phyloP scores from a whole-genome alignment of 1,284 basidiomycete species.

The Pholiota adiposa region DNA sequence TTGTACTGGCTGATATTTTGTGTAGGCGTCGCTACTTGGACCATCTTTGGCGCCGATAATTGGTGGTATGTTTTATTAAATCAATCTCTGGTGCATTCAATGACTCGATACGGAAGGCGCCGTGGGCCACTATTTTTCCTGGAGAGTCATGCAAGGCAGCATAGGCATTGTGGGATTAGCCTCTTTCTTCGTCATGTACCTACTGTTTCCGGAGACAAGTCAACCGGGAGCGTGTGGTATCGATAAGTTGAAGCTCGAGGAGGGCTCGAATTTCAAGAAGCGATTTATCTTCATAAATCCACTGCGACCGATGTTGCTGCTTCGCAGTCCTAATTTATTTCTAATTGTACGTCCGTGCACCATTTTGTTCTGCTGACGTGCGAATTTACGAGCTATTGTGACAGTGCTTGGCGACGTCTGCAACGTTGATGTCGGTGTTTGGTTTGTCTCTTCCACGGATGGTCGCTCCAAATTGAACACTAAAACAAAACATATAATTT shows the following conservation, averaged over 20 bases:
- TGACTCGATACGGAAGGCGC: conserved; percentile 32
- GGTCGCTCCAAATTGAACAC: too few species aligned
- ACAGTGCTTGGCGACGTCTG: conserved; percentile 23
- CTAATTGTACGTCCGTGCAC: conserved; percentile 29
- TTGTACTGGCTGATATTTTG: not conserved
- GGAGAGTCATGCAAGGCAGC: conserved; percentile 68
- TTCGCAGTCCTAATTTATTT: conserved; percentile 17
- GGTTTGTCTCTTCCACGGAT: conserved; percentile 12
- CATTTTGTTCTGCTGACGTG: not conserved
- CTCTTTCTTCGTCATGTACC: conserved; percentile 47
- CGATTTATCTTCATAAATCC: conserved; percentile 13
- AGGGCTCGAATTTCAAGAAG: not conserved
- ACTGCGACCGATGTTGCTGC: conserved; percentile 11
- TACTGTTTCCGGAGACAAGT: conserved; percentile 74
- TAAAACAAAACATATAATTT: too few species aligned
- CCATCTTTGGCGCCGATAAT: conserved; percentile 48
- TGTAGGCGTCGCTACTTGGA: conserved; percentile 30
- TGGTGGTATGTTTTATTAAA: conserved; percentile 38
- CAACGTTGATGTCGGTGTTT: conserved; percentile 16
- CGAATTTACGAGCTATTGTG: not conserved
- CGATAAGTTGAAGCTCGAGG: conserved; percentile 30
- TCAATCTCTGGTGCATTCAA: not conserved
- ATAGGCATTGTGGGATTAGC: conserved; percentile 50
- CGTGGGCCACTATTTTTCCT: conserved; percentile 61
- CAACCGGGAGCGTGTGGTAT: conserved; percentile 34